Percentiles rank a stretch among this genome's conserved stretches.
Conservation (phyloP, 2,329 filamentous ascomycete species). For the Calonectria multiphialidica region DNA sequence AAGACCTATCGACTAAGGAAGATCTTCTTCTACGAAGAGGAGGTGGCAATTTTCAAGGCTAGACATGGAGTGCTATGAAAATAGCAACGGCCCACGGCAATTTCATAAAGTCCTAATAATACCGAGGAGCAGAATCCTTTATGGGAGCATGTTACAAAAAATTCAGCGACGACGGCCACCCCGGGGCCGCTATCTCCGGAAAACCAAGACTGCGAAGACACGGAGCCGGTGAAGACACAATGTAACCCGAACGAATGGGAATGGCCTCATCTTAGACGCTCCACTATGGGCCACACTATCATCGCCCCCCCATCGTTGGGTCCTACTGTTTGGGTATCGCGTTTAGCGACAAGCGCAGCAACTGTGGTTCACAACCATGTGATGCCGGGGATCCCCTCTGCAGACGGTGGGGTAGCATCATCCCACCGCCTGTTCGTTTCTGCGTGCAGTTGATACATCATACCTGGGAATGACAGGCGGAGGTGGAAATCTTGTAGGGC, state of each 20-base stretch:
- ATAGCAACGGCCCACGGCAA: constrained; percentile 7
- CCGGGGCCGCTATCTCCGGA: constrained; percentile 10
- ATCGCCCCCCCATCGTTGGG: constrained; percentile 12
- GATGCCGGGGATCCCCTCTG: neutral
- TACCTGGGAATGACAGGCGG: neutral
- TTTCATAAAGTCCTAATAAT: constrained; percentile 8
- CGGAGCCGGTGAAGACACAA: constrained; percentile 3
- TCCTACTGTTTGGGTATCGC: constrained; percentile 6
- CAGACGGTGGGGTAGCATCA: constrained; percentile 6
- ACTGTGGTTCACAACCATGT: constrained; percentile 7
- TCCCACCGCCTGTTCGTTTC: constrained; percentile 1
- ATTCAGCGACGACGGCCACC: neutral
- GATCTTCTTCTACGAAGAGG: constrained; percentile 26
- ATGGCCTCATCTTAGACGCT: constrained; percentile 21
- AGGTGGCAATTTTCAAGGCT: constrained; percentile 29
- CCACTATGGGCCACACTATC: constrained; percentile 2
- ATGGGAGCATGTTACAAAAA: neutral
- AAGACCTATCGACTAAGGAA: constrained; percentile 23
- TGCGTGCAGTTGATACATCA: neutral
- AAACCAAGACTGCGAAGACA: constrained; percentile 4
- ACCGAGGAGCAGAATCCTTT: constrained; percentile 15
- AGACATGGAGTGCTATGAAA: constrained; percentile 24
- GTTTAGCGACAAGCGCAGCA: constrained; percentile 7
- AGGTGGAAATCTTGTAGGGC: constrained; percentile 4
- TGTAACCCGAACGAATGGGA: constrained; percentile 1